Evolutionary conservation across 75 land plant species (phyloP).

Genomic region (Isoetes taiwanensis): DNA sequence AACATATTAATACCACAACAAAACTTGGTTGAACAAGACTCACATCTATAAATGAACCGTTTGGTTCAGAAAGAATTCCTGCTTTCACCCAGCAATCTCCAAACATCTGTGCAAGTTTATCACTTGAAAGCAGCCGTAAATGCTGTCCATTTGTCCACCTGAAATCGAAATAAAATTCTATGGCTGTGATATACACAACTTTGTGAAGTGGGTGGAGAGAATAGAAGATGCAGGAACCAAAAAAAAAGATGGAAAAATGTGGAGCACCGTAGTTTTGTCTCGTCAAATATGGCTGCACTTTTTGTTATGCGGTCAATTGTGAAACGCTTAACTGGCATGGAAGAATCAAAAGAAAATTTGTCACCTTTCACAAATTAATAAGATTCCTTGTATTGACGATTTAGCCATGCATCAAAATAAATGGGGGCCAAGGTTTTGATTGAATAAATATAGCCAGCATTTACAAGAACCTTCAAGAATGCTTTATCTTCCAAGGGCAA

Average conservation of each 20-base stretch:
- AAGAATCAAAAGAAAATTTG: neutral
- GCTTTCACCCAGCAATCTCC: conserved; percentile 66
- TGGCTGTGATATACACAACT: neutral
- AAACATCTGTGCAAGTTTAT: conserved; percentile 42
- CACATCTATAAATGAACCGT: conserved; percentile 57
- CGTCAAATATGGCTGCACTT: conserved; percentile 86
- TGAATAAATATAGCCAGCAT: neutral
- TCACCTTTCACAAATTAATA: neutral
- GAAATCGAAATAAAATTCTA: conserved; percentile 11
- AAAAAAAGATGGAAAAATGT: neutral
- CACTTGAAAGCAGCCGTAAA: conserved; percentile 52
- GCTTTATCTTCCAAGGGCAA: neutral
- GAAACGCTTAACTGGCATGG: conserved; percentile 67
- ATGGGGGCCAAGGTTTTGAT: neutral
- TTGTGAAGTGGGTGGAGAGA: neutral
- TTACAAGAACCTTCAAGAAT: neutral
- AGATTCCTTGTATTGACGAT: neutral
- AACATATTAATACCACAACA: neutral
- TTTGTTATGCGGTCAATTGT: conserved; percentile 89
- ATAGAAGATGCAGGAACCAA: neutral
- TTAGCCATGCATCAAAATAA: neutral
- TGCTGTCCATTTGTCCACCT: conserved; percentile 99
- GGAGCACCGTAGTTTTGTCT: conserved; percentile 60
- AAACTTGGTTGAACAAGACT: neutral
- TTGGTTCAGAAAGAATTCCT: conserved; percentile 50